Conservation (phyloP, 192 early-diverging fungal species). For the Backusella sp. region DNA sequence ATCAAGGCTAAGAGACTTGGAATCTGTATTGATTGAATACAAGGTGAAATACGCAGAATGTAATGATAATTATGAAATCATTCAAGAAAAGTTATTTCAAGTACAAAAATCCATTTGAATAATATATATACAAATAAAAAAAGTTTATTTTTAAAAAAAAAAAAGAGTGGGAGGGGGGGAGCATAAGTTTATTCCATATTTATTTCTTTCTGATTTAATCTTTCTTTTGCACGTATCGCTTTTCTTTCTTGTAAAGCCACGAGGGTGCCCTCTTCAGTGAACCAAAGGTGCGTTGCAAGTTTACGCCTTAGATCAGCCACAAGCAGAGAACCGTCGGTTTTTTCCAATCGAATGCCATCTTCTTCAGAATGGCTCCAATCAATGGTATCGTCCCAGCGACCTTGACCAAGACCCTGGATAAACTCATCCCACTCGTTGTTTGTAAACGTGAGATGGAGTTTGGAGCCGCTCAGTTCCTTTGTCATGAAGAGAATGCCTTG, state of each 20-base stretch:
- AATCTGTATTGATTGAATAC: conserved; percentile 60
- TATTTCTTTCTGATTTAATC: not conserved
- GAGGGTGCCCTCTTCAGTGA: conserved; percentile 7
- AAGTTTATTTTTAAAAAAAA: not conserved
- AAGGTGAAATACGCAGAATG: conserved; percentile 77
- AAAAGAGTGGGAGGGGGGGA: not conserved
- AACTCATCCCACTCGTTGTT: conserved; percentile 45
- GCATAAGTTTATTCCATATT: not conserved
- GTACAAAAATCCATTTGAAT: conserved; percentile 13
- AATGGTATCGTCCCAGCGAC: conserved; percentile 27
- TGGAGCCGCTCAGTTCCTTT: conserved; percentile 48
- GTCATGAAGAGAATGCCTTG: conserved; percentile 47
- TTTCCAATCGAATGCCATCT: not conserved
- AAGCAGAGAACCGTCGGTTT: conserved; percentile 6
- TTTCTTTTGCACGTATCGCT: not conserved
- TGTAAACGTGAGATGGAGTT: conserved; percentile 42
- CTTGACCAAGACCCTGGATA: conserved; percentile 19
- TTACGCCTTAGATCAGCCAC: conserved; percentile 23
- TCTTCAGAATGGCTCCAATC: conserved; percentile 9
- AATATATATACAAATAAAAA: not conserved
- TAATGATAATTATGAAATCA: conserved; percentile 67
- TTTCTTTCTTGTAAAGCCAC: conserved; percentile 5
- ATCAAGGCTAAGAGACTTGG: conserved; percentile 55
- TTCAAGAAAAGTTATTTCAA: conserved; percentile 66
- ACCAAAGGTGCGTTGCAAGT: conserved; percentile 23